Evolutionary conservation across 192 early-diverging fungal species (phyloP).

Genomic region (Dimargaris verticillata): DNA sequence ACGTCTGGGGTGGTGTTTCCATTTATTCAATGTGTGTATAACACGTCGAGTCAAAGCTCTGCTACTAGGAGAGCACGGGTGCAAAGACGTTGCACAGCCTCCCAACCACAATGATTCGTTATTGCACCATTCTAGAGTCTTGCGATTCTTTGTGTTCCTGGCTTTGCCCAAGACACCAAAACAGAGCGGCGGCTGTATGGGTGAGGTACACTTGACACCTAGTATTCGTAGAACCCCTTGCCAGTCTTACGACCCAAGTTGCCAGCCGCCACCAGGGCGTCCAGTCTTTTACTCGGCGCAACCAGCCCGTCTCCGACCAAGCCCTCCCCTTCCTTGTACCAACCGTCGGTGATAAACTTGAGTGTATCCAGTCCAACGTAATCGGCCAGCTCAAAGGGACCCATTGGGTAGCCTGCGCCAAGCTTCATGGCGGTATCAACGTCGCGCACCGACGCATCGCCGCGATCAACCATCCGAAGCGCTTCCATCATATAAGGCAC

Average conservation of each 20-base stretch:
- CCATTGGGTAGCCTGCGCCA: constrained; percentile 93
- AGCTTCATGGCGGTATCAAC: constrained; percentile 95
- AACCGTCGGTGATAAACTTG: constrained; percentile 91
- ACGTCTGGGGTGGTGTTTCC: too few relatives aligned
- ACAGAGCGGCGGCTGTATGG: too few relatives aligned
- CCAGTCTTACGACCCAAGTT: constrained; percentile 41
- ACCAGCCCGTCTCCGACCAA: constrained; percentile 58
- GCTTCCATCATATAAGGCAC: constrained; percentile 95
- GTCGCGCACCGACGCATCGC: constrained; percentile 66
- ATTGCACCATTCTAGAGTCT: too few relatives aligned
- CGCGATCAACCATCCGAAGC: constrained; percentile 79
- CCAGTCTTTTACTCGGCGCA: constrained; percentile 44
- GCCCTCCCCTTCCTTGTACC: constrained; percentile 68
- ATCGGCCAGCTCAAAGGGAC: constrained; percentile 69
- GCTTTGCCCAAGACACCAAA: too few relatives aligned
- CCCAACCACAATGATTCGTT: too few relatives aligned
- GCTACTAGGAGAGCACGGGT: too few relatives aligned
- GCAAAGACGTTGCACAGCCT: too few relatives aligned
- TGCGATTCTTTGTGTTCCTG: too few relatives aligned
- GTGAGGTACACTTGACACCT: not conserved
- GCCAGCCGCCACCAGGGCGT: constrained; percentile 28
- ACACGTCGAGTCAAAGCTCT: too few relatives aligned
- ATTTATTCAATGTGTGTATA: too few relatives aligned
- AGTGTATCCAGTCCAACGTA: constrained; percentile 89
- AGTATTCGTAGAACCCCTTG: constrained; percentile 32